Evolutionary conservation across 257 asterid species (phyloP).

Genomic region (Sherardia arvensis): DNA sequence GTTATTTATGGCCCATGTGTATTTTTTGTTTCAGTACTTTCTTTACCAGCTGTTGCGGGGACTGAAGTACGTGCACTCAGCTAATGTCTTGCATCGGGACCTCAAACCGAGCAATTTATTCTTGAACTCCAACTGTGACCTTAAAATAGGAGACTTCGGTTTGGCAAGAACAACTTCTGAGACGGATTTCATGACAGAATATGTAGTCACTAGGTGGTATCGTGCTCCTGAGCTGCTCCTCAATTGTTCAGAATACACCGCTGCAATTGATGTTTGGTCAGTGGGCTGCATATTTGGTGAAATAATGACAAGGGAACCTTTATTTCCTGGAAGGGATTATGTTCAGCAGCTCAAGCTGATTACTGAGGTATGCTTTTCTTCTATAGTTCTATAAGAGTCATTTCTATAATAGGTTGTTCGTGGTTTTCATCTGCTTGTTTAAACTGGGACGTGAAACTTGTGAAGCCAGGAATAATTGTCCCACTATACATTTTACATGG

Average conservation of each 20-base stretch:
- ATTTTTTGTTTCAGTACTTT: conserved; percentile 59
- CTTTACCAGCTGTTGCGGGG: conserved; percentile 92
- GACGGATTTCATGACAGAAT: conserved; percentile 98
- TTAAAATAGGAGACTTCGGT: conserved; percentile 90
- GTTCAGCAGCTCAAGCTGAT: conserved; percentile 95
- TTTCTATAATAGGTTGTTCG: neutral
- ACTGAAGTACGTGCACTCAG: conserved; percentile 89
- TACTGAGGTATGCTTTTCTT: conserved; percentile 54
- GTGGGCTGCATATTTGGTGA: conserved; percentile 98
- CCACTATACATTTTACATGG: neutral
- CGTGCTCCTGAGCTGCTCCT: conserved; percentile 96
- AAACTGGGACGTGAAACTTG: neutral
- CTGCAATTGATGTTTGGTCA: conserved; percentile 96
- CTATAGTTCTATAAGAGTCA: neutral
- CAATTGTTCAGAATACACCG: conserved; percentile 92
- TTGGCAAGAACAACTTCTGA: conserved; percentile 97
- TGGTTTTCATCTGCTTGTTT: neutral
- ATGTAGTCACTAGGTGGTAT: conserved; percentile 96
- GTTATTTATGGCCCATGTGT: neutral
- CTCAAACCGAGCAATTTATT: conserved; percentile 88
- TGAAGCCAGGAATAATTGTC: neutral
- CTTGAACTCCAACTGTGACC: conserved; percentile 77
- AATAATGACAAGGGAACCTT: conserved; percentile 81
- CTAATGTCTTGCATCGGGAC: conserved; percentile 92
- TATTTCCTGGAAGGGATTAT: conserved; percentile 92